Evolutionary conservation across 2,329 filamentous ascomycete genomes (phyloP), one percentile per base, ranked within the genome.

Genomic region (Phoma sp.): DNA sequence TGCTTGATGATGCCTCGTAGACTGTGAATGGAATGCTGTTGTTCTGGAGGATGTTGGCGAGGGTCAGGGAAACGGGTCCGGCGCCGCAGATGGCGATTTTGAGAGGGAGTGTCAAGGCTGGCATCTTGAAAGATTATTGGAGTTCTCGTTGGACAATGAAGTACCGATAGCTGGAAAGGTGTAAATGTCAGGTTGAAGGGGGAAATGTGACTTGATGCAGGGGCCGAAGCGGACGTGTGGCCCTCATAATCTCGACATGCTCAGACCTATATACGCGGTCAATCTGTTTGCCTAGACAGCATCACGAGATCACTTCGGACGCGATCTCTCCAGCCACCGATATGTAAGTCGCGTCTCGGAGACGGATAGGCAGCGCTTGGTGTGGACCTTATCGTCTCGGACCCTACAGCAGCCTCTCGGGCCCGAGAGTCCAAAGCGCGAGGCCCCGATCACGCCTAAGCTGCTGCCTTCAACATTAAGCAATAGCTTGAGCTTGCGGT

Each of bases 11-110:
- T 10, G 65, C 50, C 81, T 72, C 69, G 61, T 80, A 87, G 24
- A 87, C 70, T 6, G 76, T 80, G 55, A 78, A 77, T 4, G 80
- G 68, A 43, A 84, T 74, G 43, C 73, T 70, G 52, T 79, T 73
- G n/a, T 76, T 67, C 44, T 81, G 74, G 7, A 87, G 78, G 32
- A 86, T 77, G 19, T 81, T 78, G 36, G 81, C 83, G 1, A 86
- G 74, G 41, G 79, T 81, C 38, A 81, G 79, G 57, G 82, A 82
- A 2, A 68, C 71, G 10, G 76, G 77, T 15, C 76, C 76, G 3
- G 65, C 73, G 50, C 75, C 75, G 27, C 77, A 62, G 41, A 78
- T 70, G 47, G 70, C 72, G 50, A 77, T 76, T 37, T 67, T 68
- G 19, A 15, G 32, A 55, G 61, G 48, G 19, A 32, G 37, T 1